A percentile compares a stretch with the other conserved stretches of the same genome.
These are phyloP conservation scores for Osmozyma mogii DNA, from an alignment of 805 yeast species.

Conservation along the genomic window DNA sequence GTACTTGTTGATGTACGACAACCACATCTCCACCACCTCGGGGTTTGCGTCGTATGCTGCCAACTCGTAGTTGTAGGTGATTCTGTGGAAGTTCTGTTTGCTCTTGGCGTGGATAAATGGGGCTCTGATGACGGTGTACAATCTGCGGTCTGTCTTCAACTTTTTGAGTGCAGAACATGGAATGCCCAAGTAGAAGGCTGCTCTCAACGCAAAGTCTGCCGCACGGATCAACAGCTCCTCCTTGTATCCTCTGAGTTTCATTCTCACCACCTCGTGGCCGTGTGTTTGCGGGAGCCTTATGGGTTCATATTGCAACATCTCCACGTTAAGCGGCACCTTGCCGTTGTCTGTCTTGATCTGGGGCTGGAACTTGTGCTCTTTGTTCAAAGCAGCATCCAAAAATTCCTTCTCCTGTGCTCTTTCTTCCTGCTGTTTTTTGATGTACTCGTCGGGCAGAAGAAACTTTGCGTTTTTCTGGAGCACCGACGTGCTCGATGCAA, in stretches of 20 bases:
- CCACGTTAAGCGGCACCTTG: conserved; percentile 81
- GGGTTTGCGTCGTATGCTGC: conserved; percentile 79
- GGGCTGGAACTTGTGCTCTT: conserved; percentile 24
- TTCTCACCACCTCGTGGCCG: conserved; percentile 72
- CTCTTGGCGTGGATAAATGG: conserved; percentile 93
- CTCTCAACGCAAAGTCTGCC: conserved; percentile 80
- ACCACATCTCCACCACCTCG: conserved; percentile 74
- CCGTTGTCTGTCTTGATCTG: conserved; percentile 17
- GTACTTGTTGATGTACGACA: conserved; percentile 71
- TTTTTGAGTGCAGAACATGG: conserved; percentile 74
- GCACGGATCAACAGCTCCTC: conserved; percentile 64
- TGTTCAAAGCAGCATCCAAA: conserved; percentile 19
- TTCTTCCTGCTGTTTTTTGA: conserved; percentile 19
- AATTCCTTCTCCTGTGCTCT: conserved; percentile 20
- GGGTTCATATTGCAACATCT: conserved; percentile 76
- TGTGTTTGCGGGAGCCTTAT: conserved; percentile 56
- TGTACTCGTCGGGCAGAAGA: conserved; percentile 24
- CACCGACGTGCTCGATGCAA: no score
- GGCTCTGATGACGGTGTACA: conserved; percentile 89
- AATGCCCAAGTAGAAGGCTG: conserved; percentile 83
- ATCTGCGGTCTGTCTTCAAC: conserved; percentile 62
- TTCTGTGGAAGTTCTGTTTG: conserved; percentile 89
- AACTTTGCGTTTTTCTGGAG: no score
- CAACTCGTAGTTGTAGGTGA: conserved; percentile 68
- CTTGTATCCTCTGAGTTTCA: conserved; percentile 67